Evolutionary conservation across 2,329 filamentous ascomycete species (phyloP).

Genomic region (Sordariomycetes sp.): DNA sequence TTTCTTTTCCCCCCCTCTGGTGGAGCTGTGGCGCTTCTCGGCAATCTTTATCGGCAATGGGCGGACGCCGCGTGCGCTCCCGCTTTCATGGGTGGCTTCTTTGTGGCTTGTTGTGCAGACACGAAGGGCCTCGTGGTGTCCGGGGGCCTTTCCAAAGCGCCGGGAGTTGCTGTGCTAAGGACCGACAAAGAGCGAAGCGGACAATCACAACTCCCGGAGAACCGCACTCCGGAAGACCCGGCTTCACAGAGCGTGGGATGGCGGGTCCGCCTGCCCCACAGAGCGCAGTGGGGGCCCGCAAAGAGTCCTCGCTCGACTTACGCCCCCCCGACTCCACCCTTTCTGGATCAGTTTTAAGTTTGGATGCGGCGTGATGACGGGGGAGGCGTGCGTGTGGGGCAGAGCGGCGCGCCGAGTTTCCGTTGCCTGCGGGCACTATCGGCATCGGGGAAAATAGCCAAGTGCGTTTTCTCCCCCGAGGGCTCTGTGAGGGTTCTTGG

Average conservation of each 20-base stretch:
- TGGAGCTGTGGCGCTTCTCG: neutral
- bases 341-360: neutral
- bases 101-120: too few species aligned
- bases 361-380: neutral
- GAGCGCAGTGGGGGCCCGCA: neutral
- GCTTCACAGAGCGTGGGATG: neutral
- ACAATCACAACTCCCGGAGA: neutral
- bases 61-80: neutral
- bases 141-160: too few species aligned
- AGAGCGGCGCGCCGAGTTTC: neutral
- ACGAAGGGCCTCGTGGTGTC: too few species aligned
- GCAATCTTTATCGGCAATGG: neutral
- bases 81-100: too few species aligned
- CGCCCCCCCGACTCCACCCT: neutral
- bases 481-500: too few species aligned
- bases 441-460: too few species aligned
- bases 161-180: neutral
- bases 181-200: neutral
- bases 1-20: neutral
- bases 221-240: neutral
- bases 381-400: neutral
- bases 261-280: neutral
- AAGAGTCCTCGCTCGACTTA: neutral
- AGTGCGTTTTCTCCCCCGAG: too few species aligned
- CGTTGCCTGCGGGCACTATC: neutral